Evolutionary conservation across 305 asterid species (phyloP).

Genomic region (Fraxinus baroniana): DNA sequence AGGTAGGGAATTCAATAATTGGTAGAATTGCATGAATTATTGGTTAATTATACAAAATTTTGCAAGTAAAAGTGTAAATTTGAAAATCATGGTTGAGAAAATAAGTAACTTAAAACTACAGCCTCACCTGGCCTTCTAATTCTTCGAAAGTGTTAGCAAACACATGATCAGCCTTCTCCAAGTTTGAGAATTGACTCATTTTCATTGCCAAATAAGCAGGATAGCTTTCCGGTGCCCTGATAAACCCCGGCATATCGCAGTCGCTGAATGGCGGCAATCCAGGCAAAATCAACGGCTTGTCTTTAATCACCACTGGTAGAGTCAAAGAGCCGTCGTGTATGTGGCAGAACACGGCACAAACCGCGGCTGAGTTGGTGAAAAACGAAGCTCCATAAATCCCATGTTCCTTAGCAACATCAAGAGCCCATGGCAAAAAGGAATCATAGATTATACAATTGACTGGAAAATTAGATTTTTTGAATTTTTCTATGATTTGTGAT

Average conservation of each 20-base stretch:
- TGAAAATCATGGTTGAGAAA: no score
- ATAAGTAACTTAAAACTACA: not conserved
- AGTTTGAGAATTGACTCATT: constrained; percentile 53
- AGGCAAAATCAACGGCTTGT: constrained; percentile 40
- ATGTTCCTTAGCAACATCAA: constrained; percentile 52
- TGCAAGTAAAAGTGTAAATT: not conserved
- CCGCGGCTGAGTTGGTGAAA: constrained; percentile 65
- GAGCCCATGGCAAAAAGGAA: constrained; percentile 70
- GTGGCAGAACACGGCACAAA: constrained; percentile 49
- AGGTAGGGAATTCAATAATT: not conserved
- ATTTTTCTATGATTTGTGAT: constrained; percentile 32
- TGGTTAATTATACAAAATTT: not conserved
- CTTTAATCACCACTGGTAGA: constrained; percentile 42
- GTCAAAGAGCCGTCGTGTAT: constrained; percentile 38
- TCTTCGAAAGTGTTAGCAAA: constrained; percentile 47
- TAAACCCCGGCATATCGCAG: constrained; percentile 54
- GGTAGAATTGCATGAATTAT: not conserved
- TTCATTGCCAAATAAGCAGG: constrained; percentile 69
- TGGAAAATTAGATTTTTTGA: constrained; percentile 27
- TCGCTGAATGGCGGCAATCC: constrained; percentile 53
- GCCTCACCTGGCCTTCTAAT: constrained; percentile 49
- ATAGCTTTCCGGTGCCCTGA: constrained; percentile 53
- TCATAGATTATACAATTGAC: constrained; percentile 55
- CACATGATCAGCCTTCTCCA: constrained; percentile 53
- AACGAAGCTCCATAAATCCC: constrained; percentile 53